Conservation (phyloP, 2,329 filamentous ascomycete species). For the Anisogramma anomala region DNA sequence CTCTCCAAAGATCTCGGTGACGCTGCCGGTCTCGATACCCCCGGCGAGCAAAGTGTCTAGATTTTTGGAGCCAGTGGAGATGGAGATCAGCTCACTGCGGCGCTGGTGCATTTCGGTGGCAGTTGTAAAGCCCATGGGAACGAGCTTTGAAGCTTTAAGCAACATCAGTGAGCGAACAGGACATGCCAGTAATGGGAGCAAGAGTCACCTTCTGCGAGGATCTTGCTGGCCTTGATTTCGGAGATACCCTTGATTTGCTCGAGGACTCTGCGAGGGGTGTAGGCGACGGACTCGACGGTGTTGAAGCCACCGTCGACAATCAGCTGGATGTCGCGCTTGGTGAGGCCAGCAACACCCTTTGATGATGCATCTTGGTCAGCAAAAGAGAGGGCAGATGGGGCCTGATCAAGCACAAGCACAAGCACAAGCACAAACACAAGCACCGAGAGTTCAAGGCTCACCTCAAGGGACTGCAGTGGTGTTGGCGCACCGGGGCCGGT, state of each 20-base stretch:
- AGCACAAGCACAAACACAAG: no score
- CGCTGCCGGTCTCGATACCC: slow-evolving; percentile 91
- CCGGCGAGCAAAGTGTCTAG: slow-evolving; percentile 89
- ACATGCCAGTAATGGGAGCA: no score
- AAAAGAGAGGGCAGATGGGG: no score
- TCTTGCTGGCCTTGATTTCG: slow-evolving; percentile 87
- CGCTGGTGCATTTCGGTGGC: slow-evolving; percentile 98
- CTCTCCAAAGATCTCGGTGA: slow-evolving; percentile 96
- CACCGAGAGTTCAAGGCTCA: no score
- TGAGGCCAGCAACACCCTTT: slow-evolving; percentile 80
- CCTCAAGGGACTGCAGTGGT: slow-evolving; percentile 74
- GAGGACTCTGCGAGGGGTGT: slow-evolving; percentile 69
- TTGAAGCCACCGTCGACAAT: slow-evolving; percentile 87
- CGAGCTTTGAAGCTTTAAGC: slow-evolving; percentile 84
- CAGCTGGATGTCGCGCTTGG: slow-evolving; percentile 90
- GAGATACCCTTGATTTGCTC: slow-evolving; percentile 98
- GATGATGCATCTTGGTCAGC: no score
- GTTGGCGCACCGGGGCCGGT: slow-evolving; percentile 89
- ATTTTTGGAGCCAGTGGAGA: slow-evolving; percentile 96
- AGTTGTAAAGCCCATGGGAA: slow-evolving; percentile 98
- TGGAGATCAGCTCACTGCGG: slow-evolving; percentile 91
- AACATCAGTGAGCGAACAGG: no score
- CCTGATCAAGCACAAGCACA: no score
- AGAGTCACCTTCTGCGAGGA: slow-evolving; percentile 87
- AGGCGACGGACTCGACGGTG: slow-evolving; percentile 91